Evolutionary conservation across 2,329 filamentous ascomycete genomes (phyloP), one percentile per base, ranked within the genome.

Genomic region (Aspergillus pseudoviridinutans): DNA sequence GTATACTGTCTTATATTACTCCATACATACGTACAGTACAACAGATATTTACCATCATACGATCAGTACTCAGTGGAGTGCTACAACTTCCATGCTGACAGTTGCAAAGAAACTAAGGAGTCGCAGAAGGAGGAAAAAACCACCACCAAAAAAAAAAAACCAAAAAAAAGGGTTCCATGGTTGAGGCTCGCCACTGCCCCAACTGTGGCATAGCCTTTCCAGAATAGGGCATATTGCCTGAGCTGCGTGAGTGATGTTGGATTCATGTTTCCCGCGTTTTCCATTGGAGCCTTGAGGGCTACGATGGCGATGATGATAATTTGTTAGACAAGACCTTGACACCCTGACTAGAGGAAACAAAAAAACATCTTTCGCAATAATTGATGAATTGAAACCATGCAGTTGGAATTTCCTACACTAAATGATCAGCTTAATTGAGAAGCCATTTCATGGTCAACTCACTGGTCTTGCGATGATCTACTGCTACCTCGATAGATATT

Each of bases 111-210:
- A 58, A 46, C 41, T 25, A 50, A 49, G 47, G 12, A 27, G 22
- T 17, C 10, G 44, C 22, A 54, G 29, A 50, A 56, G 50, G 38
- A 32, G 50, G 29, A 61, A 61, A 61, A n/a, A n/a, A n/a, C n/a
- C n/a, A n/a, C n/a, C n/a, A n/a, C n/a, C n/a, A n/a, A n/a, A n/a
- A n/a, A 58, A 27, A 3, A 29, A 29, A 14, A 12, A 32, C 2
- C 4, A 2, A 3, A 25, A 25, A 25, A 5, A 41, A 38, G 47
- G 57, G 62, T 38, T 17, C 53, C 66, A 67, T 65, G 69, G 68
- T 65, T 71, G 63, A 67, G 64, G 58, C 65, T 59, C 68, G 68
- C 69, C 66, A 62, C 63, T 53, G 56, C 58, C 64, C 64, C 63
- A 58, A 49, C 54, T 53, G 54, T 46, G 53, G 57, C 47, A 55